Percentiles rank a stretch among this genome's conserved stretches.
phyloP scores from a whole-genome alignment of 2,329 filamentous ascomycete species.

The Fusarium musae region DNA sequence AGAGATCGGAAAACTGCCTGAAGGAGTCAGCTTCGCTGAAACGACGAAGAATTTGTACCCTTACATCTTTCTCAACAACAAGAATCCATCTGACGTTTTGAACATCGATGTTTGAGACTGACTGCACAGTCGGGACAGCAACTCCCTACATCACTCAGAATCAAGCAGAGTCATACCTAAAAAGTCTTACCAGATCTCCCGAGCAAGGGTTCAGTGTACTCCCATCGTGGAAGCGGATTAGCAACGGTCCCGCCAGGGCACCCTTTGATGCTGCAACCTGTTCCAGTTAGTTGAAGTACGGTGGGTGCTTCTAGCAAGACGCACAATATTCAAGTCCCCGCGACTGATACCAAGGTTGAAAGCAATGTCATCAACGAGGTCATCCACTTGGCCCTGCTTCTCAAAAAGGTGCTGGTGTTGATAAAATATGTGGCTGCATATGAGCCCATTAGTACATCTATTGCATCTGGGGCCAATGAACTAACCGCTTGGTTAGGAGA shows the following conservation, averaged over 20 bases:
- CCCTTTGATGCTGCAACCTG: slow-evolving; percentile 81
- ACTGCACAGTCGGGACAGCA: slow-evolving; percentile 66
- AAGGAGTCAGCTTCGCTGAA: slow-evolving; percentile 23
- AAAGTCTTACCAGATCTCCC: slow-evolving; percentile 44
- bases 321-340: slow-evolving; percentile 75
- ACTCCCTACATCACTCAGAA: slow-evolving; percentile 61
- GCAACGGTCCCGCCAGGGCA: slow-evolving; percentile 69
- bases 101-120: slow-evolving; percentile 63
- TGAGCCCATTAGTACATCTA: neutral
- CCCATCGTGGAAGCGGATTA: slow-evolving; percentile 58
- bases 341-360: slow-evolving; percentile 74
- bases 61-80: slow-evolving; percentile 82
- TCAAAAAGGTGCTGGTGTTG: slow-evolving; percentile 78
- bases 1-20: slow-evolving; percentile 82
- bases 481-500: slow-evolving; percentile 71
- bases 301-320: slow-evolving; percentile 34
- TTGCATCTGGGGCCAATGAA: neutral
- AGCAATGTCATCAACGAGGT: slow-evolving; percentile 78
- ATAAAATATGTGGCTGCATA: slow-evolving; percentile 79
- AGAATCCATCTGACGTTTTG: slow-evolving; percentile 69
- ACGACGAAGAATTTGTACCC: neutral
- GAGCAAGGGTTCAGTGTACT: slow-evolving; percentile 49
- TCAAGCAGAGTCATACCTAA: too few species aligned
- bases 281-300: slow-evolving; percentile 11
- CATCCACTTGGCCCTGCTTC: slow-evolving; percentile 75